A percentile compares a stretch with the other conserved stretches of the same genome.
These are phyloP conservation scores for Ophiocordyceps unilateralis DNA, from an alignment of 2,329 filamentous ascomycete species.

Conservation along the genomic window DNA sequence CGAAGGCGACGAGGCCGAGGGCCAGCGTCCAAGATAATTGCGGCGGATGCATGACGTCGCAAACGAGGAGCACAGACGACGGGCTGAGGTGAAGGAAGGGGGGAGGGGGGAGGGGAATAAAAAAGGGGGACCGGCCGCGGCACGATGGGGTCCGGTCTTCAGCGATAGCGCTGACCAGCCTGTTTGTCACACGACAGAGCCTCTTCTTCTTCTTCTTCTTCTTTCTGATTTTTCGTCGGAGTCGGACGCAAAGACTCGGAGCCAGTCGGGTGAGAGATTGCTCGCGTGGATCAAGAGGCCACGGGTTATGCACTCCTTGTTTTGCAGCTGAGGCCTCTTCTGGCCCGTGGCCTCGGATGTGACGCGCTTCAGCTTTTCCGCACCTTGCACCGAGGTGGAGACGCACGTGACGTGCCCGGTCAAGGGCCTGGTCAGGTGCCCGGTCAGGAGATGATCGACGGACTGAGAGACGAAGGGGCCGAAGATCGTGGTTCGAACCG, in stretches of 20 bases:
- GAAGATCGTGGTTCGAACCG: no score
- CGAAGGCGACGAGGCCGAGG: slow-evolving; percentile 19
- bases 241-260: no score
- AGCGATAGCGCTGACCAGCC: neutral
- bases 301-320: neutral
- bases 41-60: slow-evolving; percentile 20
- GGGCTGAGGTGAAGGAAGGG: no score
- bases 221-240: no score
- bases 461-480: no score
- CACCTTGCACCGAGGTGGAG: neutral
- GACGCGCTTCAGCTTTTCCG: neutral
- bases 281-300: no score
- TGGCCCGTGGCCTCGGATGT: neutral
- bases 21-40: slow-evolving; percentile 19
- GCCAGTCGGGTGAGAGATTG: no score
- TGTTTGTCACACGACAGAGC: no score
- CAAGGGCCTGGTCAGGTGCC: no score
- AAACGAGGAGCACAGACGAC: neutral
- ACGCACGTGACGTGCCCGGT: neutral
- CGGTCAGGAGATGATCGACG: no score
- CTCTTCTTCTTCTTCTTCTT: neutral
- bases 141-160: neutral
- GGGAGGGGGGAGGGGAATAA: neutral
- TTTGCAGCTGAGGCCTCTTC: neutral
- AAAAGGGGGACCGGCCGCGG: neutral